Percentiles rank a stretch among this genome's conserved stretches.
These are phyloP conservation scores for Eremochloa ophiuroides DNA, from an alignment of 176 grass and related monocot genomes.

Conservation along the genomic window DNA sequence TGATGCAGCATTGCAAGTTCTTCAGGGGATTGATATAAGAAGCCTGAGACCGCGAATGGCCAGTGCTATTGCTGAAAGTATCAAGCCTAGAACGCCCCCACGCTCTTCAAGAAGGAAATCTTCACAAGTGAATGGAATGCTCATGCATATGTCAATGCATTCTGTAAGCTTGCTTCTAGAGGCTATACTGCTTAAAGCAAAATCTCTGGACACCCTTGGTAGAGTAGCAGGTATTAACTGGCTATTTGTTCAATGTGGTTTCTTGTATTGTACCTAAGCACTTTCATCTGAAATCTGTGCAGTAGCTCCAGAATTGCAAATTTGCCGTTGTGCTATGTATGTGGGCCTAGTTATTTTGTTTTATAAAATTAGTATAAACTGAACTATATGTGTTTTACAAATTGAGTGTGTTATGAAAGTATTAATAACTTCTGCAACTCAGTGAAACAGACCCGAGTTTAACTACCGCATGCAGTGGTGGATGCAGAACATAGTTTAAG, in stretches of 20 bases:
- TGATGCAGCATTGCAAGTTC: conserved; percentile 94
- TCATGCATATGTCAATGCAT: conserved; percentile 94
- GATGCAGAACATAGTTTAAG: too few relatives aligned
- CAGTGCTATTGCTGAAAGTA: conserved; percentile 67
- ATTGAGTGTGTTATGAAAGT: background rate
- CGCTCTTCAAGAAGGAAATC: conserved; percentile 60
- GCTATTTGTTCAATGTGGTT: conserved; percentile 1
- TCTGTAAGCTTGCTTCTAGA: conserved; percentile 92
- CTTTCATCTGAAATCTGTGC: conserved; percentile 7
- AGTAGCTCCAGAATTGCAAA: conserved; percentile 8
- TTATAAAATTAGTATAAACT: conserved; percentile 5
- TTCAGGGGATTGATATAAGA: conserved; percentile 87
- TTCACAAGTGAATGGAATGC: conserved; percentile 54
- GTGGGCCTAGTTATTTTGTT: background rate
- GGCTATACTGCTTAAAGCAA: conserved; percentile 90
- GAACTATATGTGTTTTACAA: conserved; percentile 6
- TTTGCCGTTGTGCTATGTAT: background rate
- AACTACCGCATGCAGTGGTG: too few relatives aligned
- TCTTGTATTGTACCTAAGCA: conserved; percentile 3
- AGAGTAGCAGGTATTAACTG: conserved; percentile 63
- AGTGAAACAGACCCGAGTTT: too few relatives aligned
- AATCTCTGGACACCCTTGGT: conserved; percentile 65
- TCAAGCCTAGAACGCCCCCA: conserved; percentile 52
- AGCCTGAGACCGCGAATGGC: conserved; percentile 66
- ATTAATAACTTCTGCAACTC: conserved; percentile 6